These are phyloP conservation scores for Lasiosphaeris hirsuta DNA, from an alignment of 495 filamentous ascomycete genomes.

Conservation along the genomic window DNA sequence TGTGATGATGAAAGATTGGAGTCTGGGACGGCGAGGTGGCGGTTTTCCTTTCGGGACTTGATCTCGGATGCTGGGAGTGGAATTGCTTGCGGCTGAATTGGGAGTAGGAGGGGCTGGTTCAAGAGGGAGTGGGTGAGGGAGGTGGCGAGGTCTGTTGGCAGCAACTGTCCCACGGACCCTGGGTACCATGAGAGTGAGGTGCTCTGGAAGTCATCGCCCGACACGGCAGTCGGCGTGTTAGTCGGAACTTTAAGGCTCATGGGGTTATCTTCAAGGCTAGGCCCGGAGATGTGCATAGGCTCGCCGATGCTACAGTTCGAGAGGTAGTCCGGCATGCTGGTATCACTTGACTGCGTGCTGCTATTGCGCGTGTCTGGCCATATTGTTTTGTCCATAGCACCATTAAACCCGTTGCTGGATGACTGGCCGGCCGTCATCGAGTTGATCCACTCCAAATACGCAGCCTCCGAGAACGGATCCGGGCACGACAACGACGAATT, in stretches of 20 bases:
- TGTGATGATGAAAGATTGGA: slow-evolving; percentile 11
- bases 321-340: slow-evolving; percentile 41
- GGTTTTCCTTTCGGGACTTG: slow-evolving; percentile 40
- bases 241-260: slow-evolving; percentile 35
- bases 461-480: slow-evolving; percentile 37
- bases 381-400: slow-evolving; percentile 8
- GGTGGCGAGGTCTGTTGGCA: slow-evolving; percentile 33
- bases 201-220: slow-evolving; percentile 12
- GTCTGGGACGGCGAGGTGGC: slow-evolving; percentile 15
- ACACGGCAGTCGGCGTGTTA: slow-evolving; percentile 35
- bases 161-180: slow-evolving; percentile 8
- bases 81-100: slow-evolving; percentile 26
- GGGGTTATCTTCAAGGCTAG: slow-evolving; percentile 32
- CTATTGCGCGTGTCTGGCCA: slow-evolving; percentile 14
- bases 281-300: slow-evolving; percentile 30
- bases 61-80: slow-evolving; percentile 31
- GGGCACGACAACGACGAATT: slow-evolving; percentile 19
- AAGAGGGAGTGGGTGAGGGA: slow-evolving; percentile 42
- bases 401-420: neutral
- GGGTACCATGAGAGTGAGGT: slow-evolving; percentile 3
- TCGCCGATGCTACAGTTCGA: slow-evolving; percentile 14
- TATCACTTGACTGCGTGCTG: slow-evolving; percentile 34
- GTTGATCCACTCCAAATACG: slow-evolving; percentile 38
- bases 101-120: slow-evolving; percentile 41
- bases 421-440: slow-evolving; percentile 25